Percentiles rank a stretch among this genome's conserved stretches.
Evolutionary conservation across 2,329 filamentous ascomycete species (phyloP).

Genomic region (Pseudodiploospora longispora): DNA sequence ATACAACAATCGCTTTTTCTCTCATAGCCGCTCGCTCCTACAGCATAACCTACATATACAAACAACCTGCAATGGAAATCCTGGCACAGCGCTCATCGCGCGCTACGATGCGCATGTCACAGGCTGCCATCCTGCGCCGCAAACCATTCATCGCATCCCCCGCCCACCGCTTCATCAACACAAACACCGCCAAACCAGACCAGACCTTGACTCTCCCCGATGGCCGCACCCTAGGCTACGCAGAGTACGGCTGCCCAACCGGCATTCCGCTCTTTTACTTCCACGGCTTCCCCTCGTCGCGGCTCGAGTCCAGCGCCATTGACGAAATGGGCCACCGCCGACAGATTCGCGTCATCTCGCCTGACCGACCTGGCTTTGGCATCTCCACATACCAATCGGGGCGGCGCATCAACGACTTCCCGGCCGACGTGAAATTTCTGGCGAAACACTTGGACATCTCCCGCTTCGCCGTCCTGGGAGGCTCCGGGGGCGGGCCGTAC

Average conservation of each 20-base stretch:
- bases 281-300: conserved; percentile 34
- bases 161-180: too few species aligned
- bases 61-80: too few species aligned
- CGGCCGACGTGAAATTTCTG: conserved; percentile 24
- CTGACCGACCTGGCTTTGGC: conserved; percentile 36
- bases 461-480: conserved; percentile 25
- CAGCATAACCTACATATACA: too few species aligned
- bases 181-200: background rate
- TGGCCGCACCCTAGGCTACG: conserved; percentile 32
- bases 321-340: conserved; percentile 17
- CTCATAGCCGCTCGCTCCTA: too few species aligned
- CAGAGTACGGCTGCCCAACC: conserved; percentile 26
- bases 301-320: conserved; percentile 25
- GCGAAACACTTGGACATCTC: conserved; percentile 16
- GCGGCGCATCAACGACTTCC: conserved; percentile 24
- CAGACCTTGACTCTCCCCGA: conserved; percentile 29
- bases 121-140: too few species aligned
- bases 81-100: too few species aligned
- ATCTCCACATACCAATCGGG: conserved; percentile 27
- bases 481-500: conserved; percentile 28
- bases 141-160: too few species aligned
- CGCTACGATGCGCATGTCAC: too few species aligned
- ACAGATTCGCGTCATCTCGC: conserved; percentile 25
- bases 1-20: too few species aligned
- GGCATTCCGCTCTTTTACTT: conserved; percentile 30